A percentile compares a stretch with the other conserved stretches of the same genome.
These are phyloP conservation scores for Nakazawaea pomicola DNA, from an alignment of 805 yeast species.

Conservation along the genomic window DNA sequence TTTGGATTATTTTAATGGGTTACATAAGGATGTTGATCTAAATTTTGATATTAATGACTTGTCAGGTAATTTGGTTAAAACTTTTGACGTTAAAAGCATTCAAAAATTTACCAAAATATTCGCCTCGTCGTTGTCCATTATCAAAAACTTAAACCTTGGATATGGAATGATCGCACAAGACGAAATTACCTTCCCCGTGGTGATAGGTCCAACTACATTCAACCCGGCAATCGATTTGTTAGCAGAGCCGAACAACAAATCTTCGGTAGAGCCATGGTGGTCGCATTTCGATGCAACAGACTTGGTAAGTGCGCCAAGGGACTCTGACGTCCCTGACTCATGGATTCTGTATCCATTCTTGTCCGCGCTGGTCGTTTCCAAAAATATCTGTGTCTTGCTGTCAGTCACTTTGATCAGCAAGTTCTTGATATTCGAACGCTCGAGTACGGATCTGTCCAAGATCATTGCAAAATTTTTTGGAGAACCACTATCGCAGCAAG, in stretches of 20 bases:
- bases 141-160: slow-evolving; percentile 33
- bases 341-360: slow-evolving; percentile 10
- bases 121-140: slow-evolving; percentile 25
- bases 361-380: background rate
- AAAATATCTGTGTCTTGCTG: slow-evolving; percentile 5
- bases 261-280: slow-evolving; percentile 10
- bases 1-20: slow-evolving; percentile 15
- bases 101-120: slow-evolving; percentile 22
- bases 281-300: slow-evolving; percentile 2
- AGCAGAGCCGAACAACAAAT: no score
- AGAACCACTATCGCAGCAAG: slow-evolving; percentile 4
- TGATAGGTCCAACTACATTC: slow-evolving; percentile 26
- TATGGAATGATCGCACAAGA: slow-evolving; percentile 29
- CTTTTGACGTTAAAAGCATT: slow-evolving; percentile 18
- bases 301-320: slow-evolving; percentile 2
- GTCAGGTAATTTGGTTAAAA: slow-evolving; percentile 21
- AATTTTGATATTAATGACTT: background rate
- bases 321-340: slow-evolving; percentile 10
- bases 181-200: slow-evolving; percentile 17
- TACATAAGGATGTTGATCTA: slow-evolving; percentile 13
- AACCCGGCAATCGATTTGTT: slow-evolving; percentile 17
- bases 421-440: slow-evolving; percentile 3
- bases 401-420: slow-evolving; percentile 8
- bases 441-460: background rate
- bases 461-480: background rate